These are phyloP conservation scores for Jamesozyma piceae DNA, from an alignment of 805 yeast species.

Conservation along the genomic window DNA sequence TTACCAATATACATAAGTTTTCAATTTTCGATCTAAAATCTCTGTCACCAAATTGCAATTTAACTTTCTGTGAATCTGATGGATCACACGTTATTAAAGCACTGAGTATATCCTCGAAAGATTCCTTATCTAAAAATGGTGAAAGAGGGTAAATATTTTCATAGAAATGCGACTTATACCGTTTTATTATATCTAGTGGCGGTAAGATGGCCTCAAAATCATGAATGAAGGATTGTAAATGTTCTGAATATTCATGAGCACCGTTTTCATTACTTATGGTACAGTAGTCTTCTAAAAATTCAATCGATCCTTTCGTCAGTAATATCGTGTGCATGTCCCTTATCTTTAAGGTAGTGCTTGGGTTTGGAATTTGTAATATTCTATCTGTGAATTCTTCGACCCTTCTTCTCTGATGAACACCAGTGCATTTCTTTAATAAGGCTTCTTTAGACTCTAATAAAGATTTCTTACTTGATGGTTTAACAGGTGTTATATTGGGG, in stretches of 20 bases:
- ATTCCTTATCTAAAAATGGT: slow-evolving; percentile 21
- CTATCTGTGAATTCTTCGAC: slow-evolving; percentile 20
- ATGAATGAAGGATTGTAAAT: slow-evolving; percentile 14
- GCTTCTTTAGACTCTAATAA: slow-evolving; percentile 15
- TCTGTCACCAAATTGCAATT: slow-evolving; percentile 18
- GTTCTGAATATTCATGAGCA: slow-evolving; percentile 18
- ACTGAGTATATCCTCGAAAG: slow-evolving; percentile 22
- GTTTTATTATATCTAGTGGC: slow-evolving; percentile 15
- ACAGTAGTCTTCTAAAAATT: slow-evolving; percentile 21
- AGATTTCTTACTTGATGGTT: slow-evolving; percentile 4
- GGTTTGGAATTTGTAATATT: slow-evolving; percentile 12
- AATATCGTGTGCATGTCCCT: background rate
- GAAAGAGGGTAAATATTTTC: slow-evolving; percentile 20
- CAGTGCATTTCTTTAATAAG: slow-evolving; percentile 14
- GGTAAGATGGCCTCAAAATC: slow-evolving; percentile 21
- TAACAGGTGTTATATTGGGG: slow-evolving; percentile 7
- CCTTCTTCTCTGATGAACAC: slow-evolving; percentile 13
- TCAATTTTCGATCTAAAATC: slow-evolving; percentile 24
- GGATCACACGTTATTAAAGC: slow-evolving; percentile 11
- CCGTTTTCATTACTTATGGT: slow-evolving; percentile 1
- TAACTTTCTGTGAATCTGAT: slow-evolving; percentile 10
- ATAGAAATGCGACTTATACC: slow-evolving; percentile 23
- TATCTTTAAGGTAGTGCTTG: background rate
- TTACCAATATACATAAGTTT: slow-evolving; percentile 16
- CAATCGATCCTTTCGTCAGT: slow-evolving; percentile 2